These are phyloP conservation scores for Domatiomyces globalis DNA, from an alignment of 2,329 filamentous ascomycete species.

Conservation along the genomic window DNA sequence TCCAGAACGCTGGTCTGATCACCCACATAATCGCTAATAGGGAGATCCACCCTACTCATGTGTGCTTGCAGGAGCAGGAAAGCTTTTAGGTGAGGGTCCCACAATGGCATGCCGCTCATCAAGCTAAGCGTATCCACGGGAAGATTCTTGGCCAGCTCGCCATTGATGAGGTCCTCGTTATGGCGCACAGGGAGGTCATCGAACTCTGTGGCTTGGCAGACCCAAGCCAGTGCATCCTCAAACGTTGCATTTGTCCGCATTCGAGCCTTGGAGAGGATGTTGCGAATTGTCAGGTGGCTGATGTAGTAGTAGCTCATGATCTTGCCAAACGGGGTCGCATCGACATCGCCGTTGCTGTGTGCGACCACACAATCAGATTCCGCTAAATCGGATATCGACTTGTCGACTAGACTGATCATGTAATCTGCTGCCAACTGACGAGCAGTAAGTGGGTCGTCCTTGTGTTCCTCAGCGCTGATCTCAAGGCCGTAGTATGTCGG, in stretches of 20 bases:
- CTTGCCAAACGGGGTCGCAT: constrained; percentile 81
- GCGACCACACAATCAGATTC: constrained; percentile 72
- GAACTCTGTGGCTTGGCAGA: constrained; percentile 87
- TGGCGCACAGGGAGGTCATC: constrained; percentile 95
- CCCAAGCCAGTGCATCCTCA: constrained; percentile 74
- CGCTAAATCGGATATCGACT: constrained; percentile 66
- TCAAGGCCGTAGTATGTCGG: constrained; percentile 95
- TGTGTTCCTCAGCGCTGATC: constrained; percentile 78
- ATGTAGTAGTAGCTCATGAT: constrained; percentile 99
- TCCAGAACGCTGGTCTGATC: constrained; percentile 81
- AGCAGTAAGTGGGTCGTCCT: constrained; percentile 57
- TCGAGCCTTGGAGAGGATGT: constrained; percentile 63
- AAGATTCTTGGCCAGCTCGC: constrained; percentile 68
- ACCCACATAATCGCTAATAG: constrained; percentile 92
- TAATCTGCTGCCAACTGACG: constrained; percentile 83
- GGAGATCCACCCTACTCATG: constrained; percentile 82
- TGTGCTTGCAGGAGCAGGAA: constrained; percentile 89
- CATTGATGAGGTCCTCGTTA: constrained; percentile 96
- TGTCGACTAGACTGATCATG: constrained; percentile 85
- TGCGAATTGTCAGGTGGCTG: constrained; percentile 84
- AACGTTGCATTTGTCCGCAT: constrained; percentile 51
- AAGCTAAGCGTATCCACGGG: constrained; percentile 29
- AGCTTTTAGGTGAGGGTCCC: constrained; percentile 96
- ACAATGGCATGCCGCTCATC: constrained; percentile 64
- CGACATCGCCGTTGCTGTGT: constrained; percentile 75